A percentile compares a stretch with the other conserved stretches of the same genome.
phyloP scores from a whole-genome alignment of 2,329 filamentous ascomycete genomes.

The Colletotrichum theobromicola region DNA sequence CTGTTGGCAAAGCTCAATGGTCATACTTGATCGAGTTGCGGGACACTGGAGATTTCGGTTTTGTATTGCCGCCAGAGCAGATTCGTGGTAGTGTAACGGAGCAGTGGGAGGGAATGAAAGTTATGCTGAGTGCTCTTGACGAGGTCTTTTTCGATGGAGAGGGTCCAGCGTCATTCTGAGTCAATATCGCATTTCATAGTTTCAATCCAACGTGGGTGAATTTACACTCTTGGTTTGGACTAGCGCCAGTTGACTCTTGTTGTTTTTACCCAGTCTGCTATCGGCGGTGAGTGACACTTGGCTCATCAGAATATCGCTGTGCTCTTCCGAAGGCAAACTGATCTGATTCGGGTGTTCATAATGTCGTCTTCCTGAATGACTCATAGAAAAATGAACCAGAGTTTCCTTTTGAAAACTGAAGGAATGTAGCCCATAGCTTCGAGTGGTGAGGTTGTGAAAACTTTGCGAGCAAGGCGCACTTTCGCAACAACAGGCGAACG shows the following conservation, averaged over 20 bases:
- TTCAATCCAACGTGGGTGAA: too few relatives aligned
- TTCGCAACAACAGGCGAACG: slow-evolving; percentile 36
- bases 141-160: slow-evolving; percentile 39
- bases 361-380: slow-evolving; percentile 38
- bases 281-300: slow-evolving; percentile 1
- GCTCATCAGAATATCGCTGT: background rate
- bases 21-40: slow-evolving; percentile 43
- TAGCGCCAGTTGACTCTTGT: too few relatives aligned
- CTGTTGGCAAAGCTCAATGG: slow-evolving; percentile 32
- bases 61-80: slow-evolving; percentile 40
- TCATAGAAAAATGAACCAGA: slow-evolving; percentile 25
- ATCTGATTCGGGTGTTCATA: slow-evolving; percentile 31
- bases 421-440: slow-evolving; percentile 38
- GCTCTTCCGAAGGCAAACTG: background rate
- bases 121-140: slow-evolving; percentile 34
- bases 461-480: slow-evolving; percentile 30
- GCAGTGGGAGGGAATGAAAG: slow-evolving; percentile 38
- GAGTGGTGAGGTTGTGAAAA: slow-evolving; percentile 28
- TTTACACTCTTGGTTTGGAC: slow-evolving; percentile 31
- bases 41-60: slow-evolving; percentile 38
- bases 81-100: slow-evolving; percentile 39
- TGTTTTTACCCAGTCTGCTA: too few relatives aligned
- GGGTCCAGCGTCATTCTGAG: slow-evolving; percentile 17
- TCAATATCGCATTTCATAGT: too few relatives aligned
- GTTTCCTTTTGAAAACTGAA: slow-evolving; percentile 34